Conservation (phyloP, 345 rosid species). For the Ceriops decandra region DNA sequence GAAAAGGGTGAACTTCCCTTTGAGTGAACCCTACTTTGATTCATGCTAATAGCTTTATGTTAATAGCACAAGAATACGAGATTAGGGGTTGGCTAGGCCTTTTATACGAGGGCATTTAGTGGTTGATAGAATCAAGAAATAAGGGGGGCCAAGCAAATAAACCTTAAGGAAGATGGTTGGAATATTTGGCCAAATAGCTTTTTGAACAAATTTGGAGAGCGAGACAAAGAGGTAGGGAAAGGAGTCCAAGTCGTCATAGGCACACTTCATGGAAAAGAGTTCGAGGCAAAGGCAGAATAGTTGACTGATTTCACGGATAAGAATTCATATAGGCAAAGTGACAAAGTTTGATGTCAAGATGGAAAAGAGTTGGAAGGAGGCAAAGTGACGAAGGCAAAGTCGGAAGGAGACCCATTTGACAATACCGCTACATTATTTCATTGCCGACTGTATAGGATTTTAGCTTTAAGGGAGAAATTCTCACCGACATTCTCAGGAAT, state of each 20-base stretch:
- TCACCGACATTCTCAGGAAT: no score
- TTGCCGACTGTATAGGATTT: slow-evolving; percentile 6
- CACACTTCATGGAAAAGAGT: slow-evolving; percentile 1
- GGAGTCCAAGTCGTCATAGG: slow-evolving; percentile 12
- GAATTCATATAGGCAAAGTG: no score
- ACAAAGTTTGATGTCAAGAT: not conserved
- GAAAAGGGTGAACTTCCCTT: slow-evolving; percentile 28
- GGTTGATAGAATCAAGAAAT: not conserved
- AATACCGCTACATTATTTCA: not conserved
- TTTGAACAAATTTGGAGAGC: not conserved
- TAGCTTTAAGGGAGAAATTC: no score
- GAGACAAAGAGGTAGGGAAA: slow-evolving; percentile 8
- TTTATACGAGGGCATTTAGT: not conserved
- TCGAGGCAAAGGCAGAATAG: not conserved
- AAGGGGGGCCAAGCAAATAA: slow-evolving; percentile 4
- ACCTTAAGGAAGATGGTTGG: slow-evolving; percentile 2
- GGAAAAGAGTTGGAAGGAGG: not conserved
- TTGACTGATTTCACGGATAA: not conserved
- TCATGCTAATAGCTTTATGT: not conserved
- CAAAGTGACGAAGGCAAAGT: not conserved
- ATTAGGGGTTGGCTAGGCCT: not conserved
- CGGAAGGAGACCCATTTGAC: not conserved
- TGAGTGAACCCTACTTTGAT: slow-evolving; percentile 12
- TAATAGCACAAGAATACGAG: not conserved
- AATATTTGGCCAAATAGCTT: not conserved